phyloP scores from a whole-genome alignment of 140 eudicot species.

The Ambrosia hybrid region DNA sequence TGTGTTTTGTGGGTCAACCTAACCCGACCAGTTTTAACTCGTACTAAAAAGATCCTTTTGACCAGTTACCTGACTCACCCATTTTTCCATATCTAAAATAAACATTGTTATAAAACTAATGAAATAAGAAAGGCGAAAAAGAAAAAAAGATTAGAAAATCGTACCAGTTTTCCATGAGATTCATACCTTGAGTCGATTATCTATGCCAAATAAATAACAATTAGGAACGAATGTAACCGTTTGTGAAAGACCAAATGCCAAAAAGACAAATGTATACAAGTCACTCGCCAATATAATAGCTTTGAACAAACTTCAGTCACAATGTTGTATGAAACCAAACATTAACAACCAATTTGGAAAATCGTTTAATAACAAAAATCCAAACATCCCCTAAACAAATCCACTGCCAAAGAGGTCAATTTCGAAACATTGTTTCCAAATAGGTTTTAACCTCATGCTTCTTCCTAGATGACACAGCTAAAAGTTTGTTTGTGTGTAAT shows the following conservation, averaged over 20 bases:
- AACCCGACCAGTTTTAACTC: neutral
- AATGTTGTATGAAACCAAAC: too few species aligned
- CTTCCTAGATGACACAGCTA: neutral
- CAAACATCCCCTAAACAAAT: too few species aligned
- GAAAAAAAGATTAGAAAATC: neutral
- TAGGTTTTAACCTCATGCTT: slow-evolving; percentile 1
- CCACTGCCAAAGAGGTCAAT: neutral
- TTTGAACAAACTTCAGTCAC: too few species aligned
- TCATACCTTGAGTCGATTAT: slow-evolving; percentile 65
- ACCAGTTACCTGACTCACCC: neutral
- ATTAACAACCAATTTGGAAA: too few species aligned
- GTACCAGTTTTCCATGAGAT: slow-evolving; percentile 55
- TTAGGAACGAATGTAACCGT: neutral
- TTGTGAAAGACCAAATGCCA: neutral
- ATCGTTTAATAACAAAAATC: too few species aligned
- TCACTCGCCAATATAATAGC: neutral
- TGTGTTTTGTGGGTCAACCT: neutral
- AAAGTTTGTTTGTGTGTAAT: slow-evolving; percentile 13
- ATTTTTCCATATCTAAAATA: slow-evolving; percentile 7
- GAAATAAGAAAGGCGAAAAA: neutral
- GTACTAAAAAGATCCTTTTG: neutral
- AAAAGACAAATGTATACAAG: neutral
- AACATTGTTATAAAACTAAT: slow-evolving; percentile 6
- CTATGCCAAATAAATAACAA: slow-evolving; percentile 37
- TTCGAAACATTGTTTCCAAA: slow-evolving; percentile 1